Evolutionary conservation across 2,329 filamentous ascomycete species (phyloP).

Genomic region (Colletotrichum eleusines): DNA sequence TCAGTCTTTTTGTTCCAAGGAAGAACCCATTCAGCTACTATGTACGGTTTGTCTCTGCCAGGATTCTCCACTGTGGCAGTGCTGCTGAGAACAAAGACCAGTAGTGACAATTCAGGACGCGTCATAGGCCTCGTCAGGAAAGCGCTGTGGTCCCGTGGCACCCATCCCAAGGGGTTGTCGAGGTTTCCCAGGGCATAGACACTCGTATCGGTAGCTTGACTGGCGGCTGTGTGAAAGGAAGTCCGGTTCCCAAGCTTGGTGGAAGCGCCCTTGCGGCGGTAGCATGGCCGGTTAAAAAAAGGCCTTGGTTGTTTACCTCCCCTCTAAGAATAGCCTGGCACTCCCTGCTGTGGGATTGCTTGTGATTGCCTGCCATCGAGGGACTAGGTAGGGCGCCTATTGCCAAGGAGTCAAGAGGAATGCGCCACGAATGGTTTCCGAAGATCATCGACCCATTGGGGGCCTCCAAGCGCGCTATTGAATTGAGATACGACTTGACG

Average conservation of each 20-base stretch:
- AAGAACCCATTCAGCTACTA: not conserved
- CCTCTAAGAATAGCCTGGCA: not conserved
- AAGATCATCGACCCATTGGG: constrained; percentile 16
- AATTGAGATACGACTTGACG: not conserved
- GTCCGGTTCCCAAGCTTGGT: not conserved
- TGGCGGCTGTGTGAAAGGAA: constrained; percentile 10
- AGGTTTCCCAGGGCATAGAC: too few species aligned
- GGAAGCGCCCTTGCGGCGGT: constrained; percentile 9
- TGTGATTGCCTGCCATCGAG: not conserved
- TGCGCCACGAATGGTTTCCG: not conserved
- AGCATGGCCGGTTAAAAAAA: not conserved
- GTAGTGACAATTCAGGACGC: constrained; percentile 35
- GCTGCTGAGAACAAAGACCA: constrained; percentile 13
- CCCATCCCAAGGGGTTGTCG: not conserved
- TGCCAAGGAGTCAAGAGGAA: constrained; percentile 17
- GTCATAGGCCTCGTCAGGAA: constrained; percentile 39
- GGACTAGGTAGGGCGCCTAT: not conserved
- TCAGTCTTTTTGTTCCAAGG: constrained; percentile 3
- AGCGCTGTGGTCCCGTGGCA: too few species aligned
- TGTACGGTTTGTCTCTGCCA: not conserved
- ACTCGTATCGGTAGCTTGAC: not conserved
- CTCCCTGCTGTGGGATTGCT: not conserved
- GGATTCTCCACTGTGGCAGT: constrained; percentile 32
- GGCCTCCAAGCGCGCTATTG: not conserved
- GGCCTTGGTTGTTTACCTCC: constrained; percentile 4